Evolutionary conservation across 2,329 filamentous ascomycete genomes (phyloP).

Genomic region (Sporothrix sp.): DNA sequence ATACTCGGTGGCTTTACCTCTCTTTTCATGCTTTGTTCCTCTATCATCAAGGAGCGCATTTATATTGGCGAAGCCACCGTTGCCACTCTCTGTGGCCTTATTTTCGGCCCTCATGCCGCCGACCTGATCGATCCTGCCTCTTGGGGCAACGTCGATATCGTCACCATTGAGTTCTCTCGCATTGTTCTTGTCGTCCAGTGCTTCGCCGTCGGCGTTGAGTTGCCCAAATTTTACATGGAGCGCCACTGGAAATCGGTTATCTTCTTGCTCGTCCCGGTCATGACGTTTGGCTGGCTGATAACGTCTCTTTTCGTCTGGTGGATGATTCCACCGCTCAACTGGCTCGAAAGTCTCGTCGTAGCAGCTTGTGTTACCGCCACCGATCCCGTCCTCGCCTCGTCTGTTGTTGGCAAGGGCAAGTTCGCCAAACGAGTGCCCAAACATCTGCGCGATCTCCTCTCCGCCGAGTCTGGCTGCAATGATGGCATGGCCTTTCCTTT

Average conservation of each 20-base stretch:
- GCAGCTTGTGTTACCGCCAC: conserved; percentile 95
- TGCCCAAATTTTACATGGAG: conserved; percentile 95
- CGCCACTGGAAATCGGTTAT: conserved; percentile 90
- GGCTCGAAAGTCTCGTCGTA: conserved; percentile 80
- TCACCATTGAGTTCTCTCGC: conserved; percentile 81
- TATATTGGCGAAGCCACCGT: conserved; percentile 99
- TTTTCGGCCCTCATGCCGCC: conserved; percentile 78
- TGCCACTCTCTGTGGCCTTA: conserved; percentile 76
- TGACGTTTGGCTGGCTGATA: conserved; percentile 92
- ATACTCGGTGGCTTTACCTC: conserved; percentile 96
- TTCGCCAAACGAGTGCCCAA: conserved; percentile 96
- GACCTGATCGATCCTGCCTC: conserved; percentile 64
- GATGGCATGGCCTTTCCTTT: conserved; percentile 99
- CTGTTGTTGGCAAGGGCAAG: conserved; percentile 96
- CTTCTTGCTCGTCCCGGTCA: conserved; percentile 83
- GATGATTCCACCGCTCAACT: conserved; percentile 67
- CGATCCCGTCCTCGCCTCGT: conserved; percentile 92
- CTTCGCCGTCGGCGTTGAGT: conserved; percentile 82
- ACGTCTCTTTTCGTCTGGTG: conserved; percentile 94
- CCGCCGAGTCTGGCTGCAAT: conserved; percentile 96
- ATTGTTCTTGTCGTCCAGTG: conserved; percentile 87
- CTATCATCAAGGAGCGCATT: conserved; percentile 94
- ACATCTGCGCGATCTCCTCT: conserved; percentile 89
- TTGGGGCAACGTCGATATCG: conserved; percentile 78
- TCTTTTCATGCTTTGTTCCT: conserved; percentile 96